Evolutionary conservation across 805 yeast species (phyloP), one percentile per base, ranked within the genome.

Genomic region (Cyberlindnera misumaiensis): DNA sequence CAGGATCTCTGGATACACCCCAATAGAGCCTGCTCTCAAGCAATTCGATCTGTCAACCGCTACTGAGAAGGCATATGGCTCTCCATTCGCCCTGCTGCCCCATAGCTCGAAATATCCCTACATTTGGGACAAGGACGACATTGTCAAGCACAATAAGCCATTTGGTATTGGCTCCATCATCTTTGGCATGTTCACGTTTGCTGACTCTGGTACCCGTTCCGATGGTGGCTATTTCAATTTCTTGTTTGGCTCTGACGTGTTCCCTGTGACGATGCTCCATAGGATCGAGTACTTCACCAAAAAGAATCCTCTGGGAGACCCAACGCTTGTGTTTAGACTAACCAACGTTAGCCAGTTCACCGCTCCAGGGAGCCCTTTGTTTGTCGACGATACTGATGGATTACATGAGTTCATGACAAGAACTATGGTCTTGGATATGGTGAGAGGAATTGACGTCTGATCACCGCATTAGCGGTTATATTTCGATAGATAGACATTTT

Each of bases 351-450:
- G 44, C 3, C 30, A 11, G n/a, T 12, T 40, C 1, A 30, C 36
- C 14, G 35, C 39, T 8, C 39, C 42, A 9, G 37, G 40, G 5
- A 32, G 44, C 10, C 43, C 45, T 2, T 34, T 32, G 4, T 43
- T 41, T 13, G 24, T 13, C 13, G 56, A 53, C 40, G 46, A 42
- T 12, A 46, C 54, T 8, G 42, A 38, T 8, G 54, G 51, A 1
- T 32, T 53, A 26, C 57, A 53, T 24, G 56, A 53, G 38, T 42
- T 50, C 13, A 49, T 53, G 55, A 49, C 55, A 3, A 50, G 56
- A 44, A 46, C 53, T 28, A 42, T 53, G 38, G 56, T 53, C 12
- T 34, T 42, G 30, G 53, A 53, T 40, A 45, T 44, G 36, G 41
- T 48, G 20, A 41, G 48, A 35, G 48, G 42, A 0, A 32, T 52